Base-by-base conservation (phyloP, 768 basidiomycete species). In the Cantharellus cinnabarinus region DNA sequence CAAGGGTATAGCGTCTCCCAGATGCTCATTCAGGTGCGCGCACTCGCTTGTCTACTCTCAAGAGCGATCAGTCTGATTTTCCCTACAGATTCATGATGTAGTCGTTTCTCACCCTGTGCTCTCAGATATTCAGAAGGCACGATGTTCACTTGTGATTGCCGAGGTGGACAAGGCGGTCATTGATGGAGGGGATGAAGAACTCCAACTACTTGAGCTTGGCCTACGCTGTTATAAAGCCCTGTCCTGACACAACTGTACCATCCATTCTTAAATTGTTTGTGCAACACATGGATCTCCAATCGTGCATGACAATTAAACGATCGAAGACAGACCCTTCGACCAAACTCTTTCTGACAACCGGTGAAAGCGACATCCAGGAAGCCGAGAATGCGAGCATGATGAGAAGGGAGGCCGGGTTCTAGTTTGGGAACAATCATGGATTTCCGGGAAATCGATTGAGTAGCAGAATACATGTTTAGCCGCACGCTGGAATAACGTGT, bases 101-200 rank as follows among this genome's bases (percentile, higher is more conserved):
- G 76, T 97, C 59, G 75, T 93, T 48, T 74, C 79, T n/a, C 82
- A 97, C 69, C 85, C 85, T 3, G 81, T 81, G 1, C 71, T 99
- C 57, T 79, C 80, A 14, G 80, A 84, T 29, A 77, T 80, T 35
- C 84, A 88, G 61, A 98, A 98, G 68, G 79, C 87, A 7, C 70
- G 71, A 39, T 85, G 86, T 61, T 87, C 85, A 2, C 73, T 95
- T 20, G 80, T 80, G 2, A 83, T 99, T 63, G 95, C 89, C 2
- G 90, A 95, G 68, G 89, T 89, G 37, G 95, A 99, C 71, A 98
- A 98, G 69, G 89, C 88, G 0, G 72, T 99, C 34, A 89, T 86
- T 64, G 94, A 98, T 63, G 95, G 95, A 0, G 91, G 88, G 14
- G 95, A 99, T 66, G 95, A 99, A 70, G 95, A 97, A 68, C 72